Base-by-base conservation (phyloP, 495 filamentous ascomycete genomes). In the Neurospora tetrasperma region DNA sequence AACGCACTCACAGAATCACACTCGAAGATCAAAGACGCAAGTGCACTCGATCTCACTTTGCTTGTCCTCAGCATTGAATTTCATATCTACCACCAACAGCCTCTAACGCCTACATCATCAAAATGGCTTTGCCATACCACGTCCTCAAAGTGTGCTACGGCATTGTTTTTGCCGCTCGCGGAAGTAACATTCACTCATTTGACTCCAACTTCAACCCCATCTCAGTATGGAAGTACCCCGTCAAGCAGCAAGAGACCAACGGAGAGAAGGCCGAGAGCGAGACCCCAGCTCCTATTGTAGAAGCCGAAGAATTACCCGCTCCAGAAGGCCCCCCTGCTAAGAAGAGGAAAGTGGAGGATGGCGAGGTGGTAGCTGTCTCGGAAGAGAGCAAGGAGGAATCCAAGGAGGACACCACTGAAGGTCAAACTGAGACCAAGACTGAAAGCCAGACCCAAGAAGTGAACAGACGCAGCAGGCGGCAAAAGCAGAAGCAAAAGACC, bases 141-240 rank as follows among this genome's bases (percentile, higher is more conserved):
- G 77, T 83, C n/a, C 74, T 85, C 68, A 78, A 80, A 42, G 81
- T 77, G 8, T 76, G 74, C 70, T 82, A 83, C 71, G 73, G 76
- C 70, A 46, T 82, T 20, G 69, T 86, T 9, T 78, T 85, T 69
- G 85, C 85, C 41, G 84, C 84, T 1, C 80, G 79, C 43, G 83
- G 79, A 16, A 79, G 80, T 42, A 74, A 76, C 71, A 84, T 86
- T 4, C 78, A 85, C 75, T 79, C 79, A 3, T 83, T 84, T 76
- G 81, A 74, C 73, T 72, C 79, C 11, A 71, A 78, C 44, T 76
- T 84, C 8, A 73, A 78, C 43, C 77, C 76, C 14, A 66, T 84
- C 35, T 83, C 83, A 27, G 80, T 81, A 41, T 85, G 83, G 84
- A 82, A 79, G 46, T 78, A 82, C 39, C 79, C 79, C 8, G 74